A percentile compares a stretch with the other conserved stretches of the same genome.
Conservation (phyloP, 2,329 filamentous ascomycete species). For the Ophiostoma pallidulum region DNA sequence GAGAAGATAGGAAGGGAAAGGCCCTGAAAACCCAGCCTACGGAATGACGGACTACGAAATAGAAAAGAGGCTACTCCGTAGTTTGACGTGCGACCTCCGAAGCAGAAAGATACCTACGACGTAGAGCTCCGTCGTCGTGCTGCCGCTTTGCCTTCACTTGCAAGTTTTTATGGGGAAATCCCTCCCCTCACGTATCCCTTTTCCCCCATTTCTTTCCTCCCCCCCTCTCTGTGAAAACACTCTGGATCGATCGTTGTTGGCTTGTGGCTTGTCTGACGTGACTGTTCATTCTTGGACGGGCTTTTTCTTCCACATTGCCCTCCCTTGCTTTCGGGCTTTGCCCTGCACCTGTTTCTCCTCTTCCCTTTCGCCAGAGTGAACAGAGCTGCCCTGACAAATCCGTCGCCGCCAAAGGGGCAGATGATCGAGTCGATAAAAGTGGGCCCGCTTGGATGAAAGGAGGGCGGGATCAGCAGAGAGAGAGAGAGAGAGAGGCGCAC, state of each 20-base stretch:
- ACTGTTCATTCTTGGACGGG: background rate
- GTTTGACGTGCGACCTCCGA: no score
- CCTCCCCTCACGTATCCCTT: no score
- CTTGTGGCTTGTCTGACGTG: background rate
- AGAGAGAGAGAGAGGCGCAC: no score
- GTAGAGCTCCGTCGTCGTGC: no score
- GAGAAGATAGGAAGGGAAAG: background rate
- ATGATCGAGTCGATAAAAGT: background rate
- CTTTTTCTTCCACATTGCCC: background rate
- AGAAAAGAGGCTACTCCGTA: background rate
- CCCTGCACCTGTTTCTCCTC: background rate
- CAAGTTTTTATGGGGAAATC: no score
- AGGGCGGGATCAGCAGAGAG: constrained; percentile 6
- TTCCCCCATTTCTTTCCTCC: no score
- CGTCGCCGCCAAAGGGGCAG: background rate
- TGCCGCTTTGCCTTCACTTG: no score
- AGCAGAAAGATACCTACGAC: no score
- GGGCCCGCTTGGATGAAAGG: constrained; percentile 7
- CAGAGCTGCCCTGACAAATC: no score
- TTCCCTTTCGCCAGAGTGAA: background rate
- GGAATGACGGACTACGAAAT: no score
- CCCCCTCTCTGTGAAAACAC: no score
- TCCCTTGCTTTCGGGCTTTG: background rate
- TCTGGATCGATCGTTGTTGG: background rate
- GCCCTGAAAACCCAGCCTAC: background rate